Base-by-base conservation (phyloP, 2,329 filamentous ascomycete species). In the Tolypocladium guangdongense region DNA sequence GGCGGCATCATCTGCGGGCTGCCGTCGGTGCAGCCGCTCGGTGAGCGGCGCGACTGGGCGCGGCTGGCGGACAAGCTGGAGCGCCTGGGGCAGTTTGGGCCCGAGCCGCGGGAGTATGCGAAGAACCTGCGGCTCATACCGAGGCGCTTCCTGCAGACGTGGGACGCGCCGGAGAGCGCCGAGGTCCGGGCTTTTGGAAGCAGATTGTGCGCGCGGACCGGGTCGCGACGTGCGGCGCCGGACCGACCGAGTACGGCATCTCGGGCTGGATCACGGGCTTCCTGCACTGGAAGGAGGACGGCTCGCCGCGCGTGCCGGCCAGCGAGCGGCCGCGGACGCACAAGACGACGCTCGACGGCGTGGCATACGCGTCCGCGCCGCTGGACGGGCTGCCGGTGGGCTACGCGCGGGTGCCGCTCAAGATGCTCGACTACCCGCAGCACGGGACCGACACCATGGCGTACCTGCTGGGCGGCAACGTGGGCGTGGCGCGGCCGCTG, bases 251-350 rank as follows among this genome's bases (percentile, higher is more conserved):
- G 58, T 71, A 62, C 58, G 63, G 65, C 48, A 55, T 76, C 2
- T 72, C 69, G 0, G 76, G 77, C 6, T 80, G 75, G 76, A 68
- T 78, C 51, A 73, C 72, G 0, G 74, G 70, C 0, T 77, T 79
- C 55, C 64, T 71, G 57, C 74, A 72, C 57, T 79, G 74, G 72
- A 58, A 63, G 18, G 60, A 58, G 0, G 54, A 68, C 18, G 76
- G 76, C 0, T 37, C 49, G 0, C 51, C 62, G 37, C 52, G 61
- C 8, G 52, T 64, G 16, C 48, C 52, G 20, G 53, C 57, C 2
- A 57, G 62, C 6, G 49, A 54, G 2, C 48, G 56, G 45, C 47
- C 53, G 2, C 49, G 35, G 2, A 45, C 50, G 4, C 51, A 52
- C 20, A 51, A 55, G 4, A 48, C 64, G 4, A 61, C 53, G 16